phyloP scores from a whole-genome alignment of 2,329 filamentous ascomycete species.

The Neurospora sp. region DNA sequence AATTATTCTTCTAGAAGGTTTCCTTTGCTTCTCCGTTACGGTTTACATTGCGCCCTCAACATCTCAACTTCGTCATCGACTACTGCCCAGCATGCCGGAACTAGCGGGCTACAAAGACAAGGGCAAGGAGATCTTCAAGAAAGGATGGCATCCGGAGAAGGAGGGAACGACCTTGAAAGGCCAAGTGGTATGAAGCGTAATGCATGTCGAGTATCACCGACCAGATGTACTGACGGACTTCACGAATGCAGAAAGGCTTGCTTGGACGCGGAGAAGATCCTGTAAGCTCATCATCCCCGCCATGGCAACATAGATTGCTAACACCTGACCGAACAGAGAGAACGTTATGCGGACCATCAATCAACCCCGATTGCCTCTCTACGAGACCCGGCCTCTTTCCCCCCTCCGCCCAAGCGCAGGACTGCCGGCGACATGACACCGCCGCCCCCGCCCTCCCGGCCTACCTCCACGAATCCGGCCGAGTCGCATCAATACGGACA shows the following conservation, averaged over 20 bases:
- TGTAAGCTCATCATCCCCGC: background rate
- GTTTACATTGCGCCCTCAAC: background rate
- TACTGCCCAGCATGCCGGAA: background rate
- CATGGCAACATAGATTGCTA: background rate
- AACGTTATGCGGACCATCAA: conserved; percentile 26
- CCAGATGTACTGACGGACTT: conserved; percentile 1
- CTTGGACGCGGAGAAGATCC: conserved; percentile 29
- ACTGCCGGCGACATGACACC: conserved; percentile 20
- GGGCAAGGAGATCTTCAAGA: conserved; percentile 36
- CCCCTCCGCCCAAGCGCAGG: conserved; percentile 61
- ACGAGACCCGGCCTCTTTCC: conserved; percentile 69
- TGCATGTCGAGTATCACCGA: background rate
- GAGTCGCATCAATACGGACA: conserved; percentile 21
- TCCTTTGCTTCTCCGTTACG: background rate
- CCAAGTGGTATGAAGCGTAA: conserved; percentile 33
- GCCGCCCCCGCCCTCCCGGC: conserved; percentile 11
- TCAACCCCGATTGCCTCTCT: conserved; percentile 58
- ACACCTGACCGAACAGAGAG: background rate
- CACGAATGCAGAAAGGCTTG: conserved; percentile 31
- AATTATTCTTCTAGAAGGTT: background rate
- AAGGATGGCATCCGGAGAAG: conserved; percentile 44
- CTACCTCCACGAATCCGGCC: conserved; percentile 21
- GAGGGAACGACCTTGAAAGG: conserved; percentile 29
- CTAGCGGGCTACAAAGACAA: background rate
- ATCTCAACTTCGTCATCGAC: background rate